These are phyloP conservation scores for Aspergillus chevalieri DNA, from an alignment of 2,329 filamentous ascomycete genomes.

Conservation along the genomic window DNA sequence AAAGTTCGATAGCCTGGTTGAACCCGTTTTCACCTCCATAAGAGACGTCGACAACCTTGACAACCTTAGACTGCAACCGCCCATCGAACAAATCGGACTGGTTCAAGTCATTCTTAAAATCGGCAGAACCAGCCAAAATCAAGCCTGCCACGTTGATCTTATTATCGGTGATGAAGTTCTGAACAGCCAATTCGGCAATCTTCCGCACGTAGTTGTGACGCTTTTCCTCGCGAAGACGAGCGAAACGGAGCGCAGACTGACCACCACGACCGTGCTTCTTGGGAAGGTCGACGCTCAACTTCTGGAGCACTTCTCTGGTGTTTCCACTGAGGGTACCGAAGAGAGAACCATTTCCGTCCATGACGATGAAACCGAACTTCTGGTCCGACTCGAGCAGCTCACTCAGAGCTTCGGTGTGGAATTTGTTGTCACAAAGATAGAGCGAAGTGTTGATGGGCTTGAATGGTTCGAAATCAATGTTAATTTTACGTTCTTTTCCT, in stretches of 20 bases:
- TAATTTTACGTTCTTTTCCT: conserved; percentile 99
- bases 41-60: conserved; percentile 98
- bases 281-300: conserved; percentile 95
- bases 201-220: conserved; percentile 99
- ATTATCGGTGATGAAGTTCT: conserved; percentile 98
- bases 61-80: conserved; percentile 87
- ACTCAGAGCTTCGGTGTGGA: conserved; percentile 94
- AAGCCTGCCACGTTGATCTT: conserved; percentile 97
- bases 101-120: conserved; percentile 99
- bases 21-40: conserved; percentile 99
- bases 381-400: conserved; percentile 98
- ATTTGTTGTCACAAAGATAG: conserved; percentile 99
- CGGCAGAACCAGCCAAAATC: conserved; percentile 91
- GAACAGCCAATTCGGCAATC: conserved; percentile 93
- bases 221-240: conserved; percentile 98
- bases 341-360: conserved; percentile 97
- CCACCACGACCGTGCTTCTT: conserved; percentile 99
- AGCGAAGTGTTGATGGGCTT: conserved; percentile 99
- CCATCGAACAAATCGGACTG: conserved; percentile 95
- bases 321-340: conserved; percentile 97
- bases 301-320: conserved; percentile 92
- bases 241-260: conserved; percentile 98
- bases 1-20: conserved; percentile 97
- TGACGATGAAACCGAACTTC: conserved; percentile 99
- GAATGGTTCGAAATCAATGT: conserved; percentile 99